phyloP scores from a whole-genome alignment of 2,329 filamentous ascomycete species.

The Ceratocystis colombiana region DNA sequence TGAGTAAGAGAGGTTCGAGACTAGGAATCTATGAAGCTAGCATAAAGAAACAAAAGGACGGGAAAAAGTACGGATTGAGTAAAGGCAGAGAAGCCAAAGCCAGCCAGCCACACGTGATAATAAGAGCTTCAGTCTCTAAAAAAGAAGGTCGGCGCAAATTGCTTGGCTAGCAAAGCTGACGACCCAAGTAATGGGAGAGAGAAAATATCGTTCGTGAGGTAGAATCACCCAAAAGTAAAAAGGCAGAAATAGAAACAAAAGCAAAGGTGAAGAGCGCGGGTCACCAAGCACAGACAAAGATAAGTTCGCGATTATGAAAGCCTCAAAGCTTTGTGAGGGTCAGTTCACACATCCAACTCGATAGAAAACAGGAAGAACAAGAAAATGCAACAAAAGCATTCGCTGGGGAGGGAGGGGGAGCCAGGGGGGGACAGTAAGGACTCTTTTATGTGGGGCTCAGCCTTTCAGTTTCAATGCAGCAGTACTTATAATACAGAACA shows the following conservation, averaged over 20 bases:
- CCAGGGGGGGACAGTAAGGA: too few relatives aligned
- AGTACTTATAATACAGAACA: not conserved
- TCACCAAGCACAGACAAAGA: not conserved
- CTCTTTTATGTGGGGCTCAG: not conserved
- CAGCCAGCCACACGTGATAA: slow-evolving; percentile 15
- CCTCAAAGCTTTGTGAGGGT: not conserved
- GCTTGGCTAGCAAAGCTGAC: not conserved
- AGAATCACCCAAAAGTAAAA: too few relatives aligned
- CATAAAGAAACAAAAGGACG: slow-evolving; percentile 12
- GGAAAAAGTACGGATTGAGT: slow-evolving; percentile 16
- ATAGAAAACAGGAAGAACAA: not conserved
- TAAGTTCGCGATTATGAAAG: not conserved
- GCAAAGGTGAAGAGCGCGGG: not conserved
- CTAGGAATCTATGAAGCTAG: slow-evolving; percentile 11
- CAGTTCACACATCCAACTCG: not conserved
- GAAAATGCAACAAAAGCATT: not conserved
- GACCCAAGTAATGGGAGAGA: too few relatives aligned
- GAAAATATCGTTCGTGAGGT: too few relatives aligned
- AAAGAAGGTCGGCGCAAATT: not conserved
- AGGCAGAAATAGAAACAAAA: not conserved
- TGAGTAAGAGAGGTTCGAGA: not conserved
- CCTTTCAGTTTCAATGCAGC: not conserved
- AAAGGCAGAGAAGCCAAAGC: slow-evolving; percentile 15
- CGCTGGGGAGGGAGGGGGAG: too few relatives aligned
- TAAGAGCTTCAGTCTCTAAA: not conserved